Evolutionary conservation across 257 asterid genomes (phyloP), one percentile per base, ranked within the genome.

Genomic region (Fraxinus americana): DNA sequence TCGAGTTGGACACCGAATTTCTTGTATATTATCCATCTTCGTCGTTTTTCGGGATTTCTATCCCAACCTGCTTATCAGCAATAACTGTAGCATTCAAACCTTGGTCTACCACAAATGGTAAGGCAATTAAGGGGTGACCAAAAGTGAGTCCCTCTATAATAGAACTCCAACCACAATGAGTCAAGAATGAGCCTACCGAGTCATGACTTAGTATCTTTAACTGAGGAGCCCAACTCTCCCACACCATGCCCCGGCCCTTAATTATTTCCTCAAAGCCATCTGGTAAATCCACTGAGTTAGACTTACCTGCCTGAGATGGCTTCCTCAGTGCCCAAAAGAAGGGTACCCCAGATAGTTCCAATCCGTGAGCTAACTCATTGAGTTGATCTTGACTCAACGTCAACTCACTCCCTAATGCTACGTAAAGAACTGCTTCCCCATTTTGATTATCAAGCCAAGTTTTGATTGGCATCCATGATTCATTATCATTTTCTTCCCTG

Each of bases 201-300:
- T 73, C 85, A 67, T 89, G 92, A 39, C 90, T 82, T 71, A 87
- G 75, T 83, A 89, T 85, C 71, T 75, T 76, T 70, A 85, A 0
- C n/a, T 82, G 91, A 1, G 90, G 94, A 0, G 73, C 91, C 92
- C 94, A 82, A 1, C 72, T 84, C 76, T 45, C 82, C 90, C 92
- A 88, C 38, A 88, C 87, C 1, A 83, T 27, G 6, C 92, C 91
- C 45, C 73, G 82, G 1, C 87, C 87, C 0, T 45, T 69, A 4
- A 78, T 74, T 50, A 84, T 82, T 65, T 85, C 86, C 71, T 87
- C 83, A 0, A 80, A 77, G 71, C 88, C 84, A 0, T 61, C 32
- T 30, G 32, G 2, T 30, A 30, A 30, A 30, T 30, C 32, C 32
- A 30, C 32, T 30, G 32, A 30, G 32, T 2, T 30, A 30, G 32